phyloP scores from a whole-genome alignment of 208 protist species.

The Naegleria fowleri region DNA sequence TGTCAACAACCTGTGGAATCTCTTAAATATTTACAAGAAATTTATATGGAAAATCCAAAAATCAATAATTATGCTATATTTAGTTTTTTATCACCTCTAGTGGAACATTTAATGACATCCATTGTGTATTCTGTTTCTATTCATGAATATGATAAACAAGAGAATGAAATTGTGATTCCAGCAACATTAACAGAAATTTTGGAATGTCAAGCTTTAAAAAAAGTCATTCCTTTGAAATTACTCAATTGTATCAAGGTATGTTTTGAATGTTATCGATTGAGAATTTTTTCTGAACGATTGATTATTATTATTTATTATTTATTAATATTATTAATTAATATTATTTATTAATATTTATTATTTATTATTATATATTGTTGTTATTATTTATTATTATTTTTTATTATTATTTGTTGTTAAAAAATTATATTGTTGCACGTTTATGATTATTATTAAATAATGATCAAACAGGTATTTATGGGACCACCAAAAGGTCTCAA shows the following conservation, averaged over 20 bases:
- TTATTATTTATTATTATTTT: too few relatives aligned
- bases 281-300: too few relatives aligned
- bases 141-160: neutral
- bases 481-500: neutral
- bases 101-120: conserved; percentile 1
- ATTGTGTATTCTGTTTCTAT: neutral
- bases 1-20: neutral
- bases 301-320: too few relatives aligned
- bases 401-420: too few relatives aligned
- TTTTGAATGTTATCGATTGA: too few relatives aligned
- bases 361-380: too few relatives aligned
- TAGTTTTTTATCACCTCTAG: neutral
- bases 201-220: neutral
- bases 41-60: neutral
- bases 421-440: too few relatives aligned
- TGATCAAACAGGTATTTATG: conserved; percentile 1
- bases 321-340: too few relatives aligned
- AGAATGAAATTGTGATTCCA: neutral
- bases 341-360: too few relatives aligned
- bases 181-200: conserved; percentile 24
- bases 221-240: neutral
- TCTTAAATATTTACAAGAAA: neutral
- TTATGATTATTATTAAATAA: too few relatives aligned
- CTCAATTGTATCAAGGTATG: neutral
- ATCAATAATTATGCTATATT: neutral